Conservation (phyloP, 495 filamentous ascomycete genomes). For the Talaromyces borbonicus region DNA sequence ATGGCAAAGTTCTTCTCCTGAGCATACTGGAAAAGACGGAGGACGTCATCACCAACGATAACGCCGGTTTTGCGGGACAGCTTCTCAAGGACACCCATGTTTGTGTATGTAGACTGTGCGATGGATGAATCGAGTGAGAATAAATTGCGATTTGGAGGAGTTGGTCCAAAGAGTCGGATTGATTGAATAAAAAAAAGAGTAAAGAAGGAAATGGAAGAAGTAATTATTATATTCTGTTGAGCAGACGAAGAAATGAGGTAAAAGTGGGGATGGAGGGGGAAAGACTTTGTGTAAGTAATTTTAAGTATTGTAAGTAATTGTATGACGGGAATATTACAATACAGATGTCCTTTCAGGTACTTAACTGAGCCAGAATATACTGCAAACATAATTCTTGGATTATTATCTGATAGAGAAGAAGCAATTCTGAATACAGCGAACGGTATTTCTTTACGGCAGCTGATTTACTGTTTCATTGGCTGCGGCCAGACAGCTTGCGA, state of each 20-base stretch:
- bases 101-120: constrained; percentile 7
- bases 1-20: constrained; percentile 81
- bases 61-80: constrained; percentile 73
- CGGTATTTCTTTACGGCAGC: too few relatives aligned
- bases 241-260: constrained; percentile 8
- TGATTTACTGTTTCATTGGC: too few relatives aligned
- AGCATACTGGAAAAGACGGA: constrained; percentile 72
- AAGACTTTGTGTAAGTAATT: constrained; percentile 10
- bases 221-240: too few relatives aligned
- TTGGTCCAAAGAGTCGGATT: background rate
- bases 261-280: constrained; percentile 9
- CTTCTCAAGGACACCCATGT: constrained; percentile 55
- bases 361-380: too few relatives aligned
- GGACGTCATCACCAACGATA: constrained; percentile 79
- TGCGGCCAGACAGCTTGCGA: too few relatives aligned
- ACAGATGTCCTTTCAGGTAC: too few relatives aligned
- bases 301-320: too few relatives aligned
- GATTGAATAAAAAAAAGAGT: constrained; percentile 9
- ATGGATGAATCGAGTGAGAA: background rate
- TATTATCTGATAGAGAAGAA: too few relatives aligned
- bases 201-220: constrained; percentile 9
- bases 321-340: too few relatives aligned
- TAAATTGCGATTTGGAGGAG: background rate
- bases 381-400: too few relatives aligned
- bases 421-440: too few relatives aligned